Conservation (phyloP, 768 basidiomycete genomes). For the Dacryopinax primogenitus region DNA sequence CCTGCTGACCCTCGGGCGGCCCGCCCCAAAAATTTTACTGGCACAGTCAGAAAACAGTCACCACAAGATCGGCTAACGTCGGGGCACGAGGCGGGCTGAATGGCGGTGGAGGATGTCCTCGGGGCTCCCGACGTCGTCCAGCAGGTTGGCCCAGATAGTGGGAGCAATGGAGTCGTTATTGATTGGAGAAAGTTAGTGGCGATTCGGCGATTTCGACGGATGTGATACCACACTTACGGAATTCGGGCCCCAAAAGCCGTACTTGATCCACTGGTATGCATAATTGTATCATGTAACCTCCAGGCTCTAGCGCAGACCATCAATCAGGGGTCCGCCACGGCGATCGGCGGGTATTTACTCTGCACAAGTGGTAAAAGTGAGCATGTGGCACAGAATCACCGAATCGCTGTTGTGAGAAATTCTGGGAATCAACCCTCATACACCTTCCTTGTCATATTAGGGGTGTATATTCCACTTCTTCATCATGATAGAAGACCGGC, state of each 20-base stretch:
- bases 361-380: background rate
- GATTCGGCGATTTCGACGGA: background rate
- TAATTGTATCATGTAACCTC: too few species aligned
- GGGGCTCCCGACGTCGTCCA: background rate
- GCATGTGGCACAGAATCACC: background rate
- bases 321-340: background rate
- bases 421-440: too few species aligned
- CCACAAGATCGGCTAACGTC: background rate
- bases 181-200: background rate
- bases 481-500: too few species aligned
- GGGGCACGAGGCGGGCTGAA: background rate
- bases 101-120: background rate
- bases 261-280: too few species aligned
- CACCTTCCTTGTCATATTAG: too few species aligned
- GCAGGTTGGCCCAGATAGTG: background rate
- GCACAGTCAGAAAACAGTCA: conserved; percentile 6
- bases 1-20: background rate
- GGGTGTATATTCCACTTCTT: too few species aligned
- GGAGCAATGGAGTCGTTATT: background rate
- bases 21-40: background rate
- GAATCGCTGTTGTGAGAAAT: too few species aligned
- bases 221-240: too few species aligned
- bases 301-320: background rate
- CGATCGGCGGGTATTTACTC: background rate
- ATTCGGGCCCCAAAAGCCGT: too few species aligned